These are phyloP conservation scores for Alternaria arborescens DNA, from an alignment of 2,329 filamentous ascomycete genomes.

Conservation along the genomic window DNA sequence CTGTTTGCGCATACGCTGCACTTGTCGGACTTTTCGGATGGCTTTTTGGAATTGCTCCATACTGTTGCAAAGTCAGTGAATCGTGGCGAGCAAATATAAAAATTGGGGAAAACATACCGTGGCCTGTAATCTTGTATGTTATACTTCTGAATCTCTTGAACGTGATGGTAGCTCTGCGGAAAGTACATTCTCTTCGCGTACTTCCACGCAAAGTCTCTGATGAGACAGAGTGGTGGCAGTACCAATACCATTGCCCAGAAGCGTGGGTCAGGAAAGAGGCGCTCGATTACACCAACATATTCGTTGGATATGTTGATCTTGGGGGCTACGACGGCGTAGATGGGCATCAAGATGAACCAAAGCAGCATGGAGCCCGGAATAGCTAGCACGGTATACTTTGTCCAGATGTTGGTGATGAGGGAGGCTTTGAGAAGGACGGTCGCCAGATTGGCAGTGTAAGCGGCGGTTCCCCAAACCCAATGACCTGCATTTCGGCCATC, in stretches of 20 bases:
- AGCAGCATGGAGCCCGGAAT: constrained; percentile 93
- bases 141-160: constrained; percentile 99
- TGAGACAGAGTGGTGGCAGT: constrained; percentile 80
- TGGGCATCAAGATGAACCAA: constrained; percentile 89
- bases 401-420: constrained; percentile 97
- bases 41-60: constrained; percentile 99
- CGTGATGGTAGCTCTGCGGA: constrained; percentile 95
- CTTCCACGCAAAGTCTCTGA: constrained; percentile 95
- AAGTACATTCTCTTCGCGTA: constrained; percentile 97
- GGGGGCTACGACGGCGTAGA: constrained; percentile 86
- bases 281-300: constrained; percentile 83
- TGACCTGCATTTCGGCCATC: constrained; percentile 88
- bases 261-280: constrained; percentile 79
- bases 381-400: constrained; percentile 94
- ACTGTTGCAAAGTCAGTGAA: constrained; percentile 55
- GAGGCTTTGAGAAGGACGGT: constrained; percentile 96
- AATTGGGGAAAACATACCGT: constrained; percentile 66
- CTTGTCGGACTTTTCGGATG: constrained; percentile 96
- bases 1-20: constrained; percentile 99
- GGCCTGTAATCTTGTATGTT: constrained; percentile 99
- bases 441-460: constrained; percentile 92
- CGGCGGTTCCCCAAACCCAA: constrained; percentile 96
- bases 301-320: constrained; percentile 82
- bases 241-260: constrained; percentile 93
- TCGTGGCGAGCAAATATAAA: background rate